Evolutionary conservation across 176 grass and related monocot genomes (phyloP), one percentile per base, ranked within the genome.

Genomic region (Tuctoria greenei): DNA sequence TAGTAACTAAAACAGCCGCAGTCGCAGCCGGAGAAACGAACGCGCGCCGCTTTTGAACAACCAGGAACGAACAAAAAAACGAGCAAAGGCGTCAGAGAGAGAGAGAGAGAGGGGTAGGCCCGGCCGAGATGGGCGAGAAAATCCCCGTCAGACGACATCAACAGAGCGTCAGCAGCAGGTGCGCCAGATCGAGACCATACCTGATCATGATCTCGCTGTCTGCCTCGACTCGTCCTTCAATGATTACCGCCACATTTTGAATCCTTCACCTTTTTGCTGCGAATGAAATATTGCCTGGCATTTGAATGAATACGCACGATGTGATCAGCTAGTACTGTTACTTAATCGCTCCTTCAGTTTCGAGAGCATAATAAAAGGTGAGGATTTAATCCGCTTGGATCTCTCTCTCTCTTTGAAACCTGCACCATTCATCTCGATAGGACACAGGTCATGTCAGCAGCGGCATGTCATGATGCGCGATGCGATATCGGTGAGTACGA

Each of bases 351-450:
- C 8, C 18, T 54, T 54, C 7, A 18, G 20, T 54, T 21, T 20
- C 50, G 9, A 56, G n/a, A 8, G 24, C 0, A 24, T 24, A 23
- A 58, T 0, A 61, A 61, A 61, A 26, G 55, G 21, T 58, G 55
- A 25, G 23, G 23, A 2, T 27, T 5, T 0, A 12, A 25, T 61
- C 15, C 16, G 25, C 10, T 61, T 16, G 58, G 58, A 28, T 61
- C 58, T 66, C 70, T 58, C 61, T 47, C 47, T 76, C 70, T 45
- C 61, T 47, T 47, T 76, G 37, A 66, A 56, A 57, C 69, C 43
- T 37, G 70, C 70, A 55, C 38, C 6, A 6, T 40, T 51, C 60
- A 56, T 82, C 42, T 70, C 37, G 17, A 71, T 34, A 73, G 21
- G 69, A 56, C 69, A 28, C 46, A 73, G 35, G 60, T 73, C 79